phyloP scores from a whole-genome alignment of 129 eudicot species.

The Chrysanthemum seticuspe region DNA sequence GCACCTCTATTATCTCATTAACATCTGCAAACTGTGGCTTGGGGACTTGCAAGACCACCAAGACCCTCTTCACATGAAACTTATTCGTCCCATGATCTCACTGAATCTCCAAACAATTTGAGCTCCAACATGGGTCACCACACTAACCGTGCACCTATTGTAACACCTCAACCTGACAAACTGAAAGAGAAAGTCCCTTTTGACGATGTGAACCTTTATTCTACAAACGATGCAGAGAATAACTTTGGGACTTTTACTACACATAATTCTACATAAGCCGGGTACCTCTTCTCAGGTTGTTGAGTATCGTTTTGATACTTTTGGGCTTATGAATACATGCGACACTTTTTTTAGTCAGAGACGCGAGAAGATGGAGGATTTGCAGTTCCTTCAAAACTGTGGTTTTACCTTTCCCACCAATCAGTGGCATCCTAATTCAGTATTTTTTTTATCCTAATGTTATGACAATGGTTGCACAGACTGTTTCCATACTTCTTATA shows the following conservation, averaged over 20 bases:
- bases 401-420: too few relatives aligned
- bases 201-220: slow-evolving; percentile 22
- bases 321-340: neutral
- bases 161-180: slow-evolving; percentile 22
- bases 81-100: slow-evolving; percentile 1
- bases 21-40: neutral
- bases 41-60: slow-evolving; percentile 9
- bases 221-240: neutral
- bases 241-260: slow-evolving; percentile 1
- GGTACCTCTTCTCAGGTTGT: slow-evolving; percentile 16
- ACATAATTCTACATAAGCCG: slow-evolving; percentile 6
- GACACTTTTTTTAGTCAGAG: too few relatives aligned
- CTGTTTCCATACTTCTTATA: too few relatives aligned
- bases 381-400: too few relatives aligned
- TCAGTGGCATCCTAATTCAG: too few relatives aligned
- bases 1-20: neutral
- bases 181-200: slow-evolving; percentile 16
- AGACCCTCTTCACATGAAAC: slow-evolving; percentile 7
- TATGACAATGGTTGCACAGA: too few relatives aligned
- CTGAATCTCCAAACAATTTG: neutral
- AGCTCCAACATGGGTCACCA: neutral
- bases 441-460: too few relatives aligned
- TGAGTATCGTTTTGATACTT: neutral
- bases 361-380: too few relatives aligned
- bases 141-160: slow-evolving; percentile 4